Conservation (phyloP, 2,329 filamentous ascomycete genomes). For the Arachnopeziza araneosa region DNA sequence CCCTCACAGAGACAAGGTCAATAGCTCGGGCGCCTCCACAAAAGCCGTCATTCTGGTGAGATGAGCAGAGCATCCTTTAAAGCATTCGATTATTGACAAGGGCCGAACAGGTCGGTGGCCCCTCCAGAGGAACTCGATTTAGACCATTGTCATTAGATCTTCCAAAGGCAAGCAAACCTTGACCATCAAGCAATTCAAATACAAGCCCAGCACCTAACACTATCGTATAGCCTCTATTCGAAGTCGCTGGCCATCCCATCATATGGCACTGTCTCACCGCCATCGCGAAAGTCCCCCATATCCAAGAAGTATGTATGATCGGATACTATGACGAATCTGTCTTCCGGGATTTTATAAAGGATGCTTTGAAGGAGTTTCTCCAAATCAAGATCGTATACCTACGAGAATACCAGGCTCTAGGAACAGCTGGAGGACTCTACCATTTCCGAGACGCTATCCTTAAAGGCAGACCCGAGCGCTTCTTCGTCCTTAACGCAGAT, state of each 20-base stretch:
- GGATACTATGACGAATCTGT: conserved; percentile 98
- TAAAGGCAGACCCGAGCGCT: conserved; percentile 87
- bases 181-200: conserved; percentile 9
- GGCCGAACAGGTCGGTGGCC: conserved; percentile 73
- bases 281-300: conserved; percentile 81
- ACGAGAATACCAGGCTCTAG: conserved; percentile 92
- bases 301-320: conserved; percentile 95
- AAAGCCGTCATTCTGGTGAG: conserved; percentile 92
- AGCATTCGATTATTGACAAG: conserved; percentile 2
- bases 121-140: conserved; percentile 92
- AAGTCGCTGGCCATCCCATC: conserved; percentile 96
- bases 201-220: not conserved
- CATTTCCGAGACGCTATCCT: conserved; percentile 99
- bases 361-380: conserved; percentile 77
- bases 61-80: conserved; percentile 12
- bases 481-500: conserved; percentile 97
- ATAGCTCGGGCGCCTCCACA: conserved; percentile 54
- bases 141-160: conserved; percentile 91
- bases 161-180: conserved; percentile 68
- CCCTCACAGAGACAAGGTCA: conserved; percentile 42
- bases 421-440: conserved; percentile 93
- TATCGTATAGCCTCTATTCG: conserved; percentile 75
- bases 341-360: conserved; percentile 97
- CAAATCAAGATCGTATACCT: conserved; percentile 90
- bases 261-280: conserved; percentile 96